Evolutionary conservation across 2,329 filamentous ascomycete species (phyloP), one percentile per base, ranked within the genome.

Genomic region (Penicillium vulpinum): DNA sequence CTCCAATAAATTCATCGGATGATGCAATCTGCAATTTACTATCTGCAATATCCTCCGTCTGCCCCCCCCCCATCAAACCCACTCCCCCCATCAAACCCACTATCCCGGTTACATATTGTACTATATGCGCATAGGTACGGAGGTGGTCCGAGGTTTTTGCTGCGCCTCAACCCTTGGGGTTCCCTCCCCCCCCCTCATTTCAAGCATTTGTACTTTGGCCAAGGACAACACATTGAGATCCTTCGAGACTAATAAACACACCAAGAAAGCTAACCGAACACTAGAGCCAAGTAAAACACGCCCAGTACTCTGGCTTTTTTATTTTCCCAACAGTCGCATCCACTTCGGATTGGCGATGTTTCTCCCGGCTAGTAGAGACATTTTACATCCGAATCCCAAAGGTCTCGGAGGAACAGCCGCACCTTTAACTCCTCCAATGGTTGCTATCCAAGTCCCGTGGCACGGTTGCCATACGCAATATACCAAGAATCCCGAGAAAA

Each of bases 301-400:
- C 18, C 18, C 5, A 26, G 3, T 13, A 31, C 10, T n/a, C 10
- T 44, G 28, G 11, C 6, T 7, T 22, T 31, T 28, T 43, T 28
- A n/a, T 39, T 28, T 26, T 16, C 3, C 49, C 49, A 51, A 51
- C 49, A 35, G 15, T 44, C 21, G 16, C 26, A 44, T 26, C 21
- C 28, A 35, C 28, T 18, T 26, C 16, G 38, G 49, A 51, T 51
- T 51, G 49, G 49, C 39, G 28, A 50, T 21, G 48, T 51, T 51
- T 41, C 36, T 36, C 38, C 49, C 21, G 38, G 38, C 21, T 26
- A 10, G 28, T 22, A 43, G 28, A 18, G 8, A 51, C 22, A 26
- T 21, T 24, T 26, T 31, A 22, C 26, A 22, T 22, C 26, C 35
- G 47, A 6, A 9, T 44, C 21, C 48, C 18, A 43, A 51, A 26